Evolutionary conservation across 805 yeast genomes (phyloP).

Genomic region (Deakozyma indianensis): DNA sequence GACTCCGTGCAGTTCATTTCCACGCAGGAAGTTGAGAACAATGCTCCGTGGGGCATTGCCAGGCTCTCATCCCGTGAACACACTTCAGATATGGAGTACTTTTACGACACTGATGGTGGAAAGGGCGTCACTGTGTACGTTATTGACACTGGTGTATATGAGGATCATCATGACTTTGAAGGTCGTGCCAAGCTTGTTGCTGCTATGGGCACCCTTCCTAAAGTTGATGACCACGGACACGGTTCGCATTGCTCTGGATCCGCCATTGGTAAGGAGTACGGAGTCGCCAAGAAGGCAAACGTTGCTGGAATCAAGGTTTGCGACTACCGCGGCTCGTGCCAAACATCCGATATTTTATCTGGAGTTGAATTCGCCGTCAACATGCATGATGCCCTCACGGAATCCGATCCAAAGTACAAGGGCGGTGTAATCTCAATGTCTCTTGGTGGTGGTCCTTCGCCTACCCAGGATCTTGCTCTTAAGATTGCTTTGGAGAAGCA

Average conservation of each 20-base stretch:
- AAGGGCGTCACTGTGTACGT: slow-evolving; percentile 30
- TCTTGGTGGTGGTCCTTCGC: slow-evolving; percentile 84
- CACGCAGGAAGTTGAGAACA: slow-evolving; percentile 37
- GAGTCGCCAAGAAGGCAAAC: slow-evolving; percentile 43
- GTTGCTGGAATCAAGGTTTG: slow-evolving; percentile 48
- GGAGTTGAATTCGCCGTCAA: slow-evolving; percentile 56
- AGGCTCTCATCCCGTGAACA: slow-evolving; percentile 52
- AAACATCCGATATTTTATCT: slow-evolving; percentile 43
- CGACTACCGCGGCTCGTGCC: slow-evolving; percentile 40
- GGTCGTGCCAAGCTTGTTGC: slow-evolving; percentile 30
- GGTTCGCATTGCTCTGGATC: slow-evolving; percentile 53
- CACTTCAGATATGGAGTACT: slow-evolving; percentile 43
- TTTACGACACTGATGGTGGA: slow-evolving; percentile 40
- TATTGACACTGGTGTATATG: slow-evolving; percentile 44
- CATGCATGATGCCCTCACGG: slow-evolving; percentile 31
- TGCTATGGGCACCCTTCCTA: slow-evolving; percentile 43
- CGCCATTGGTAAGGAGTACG: slow-evolving; percentile 36
- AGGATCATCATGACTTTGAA: slow-evolving; percentile 35
- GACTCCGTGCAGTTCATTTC: slow-evolving; percentile 40
- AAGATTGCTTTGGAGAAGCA: slow-evolving; percentile 69
- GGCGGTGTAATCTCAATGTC: slow-evolving; percentile 60
- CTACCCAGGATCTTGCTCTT: slow-evolving; percentile 74
- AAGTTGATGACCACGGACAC: slow-evolving; percentile 40
- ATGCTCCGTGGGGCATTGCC: slow-evolving; percentile 68
- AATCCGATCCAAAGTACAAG: slow-evolving; percentile 26